Evolutionary conservation across 495 filamentous ascomycete species (phyloP).

Genomic region (Neurospora sublineolata): DNA sequence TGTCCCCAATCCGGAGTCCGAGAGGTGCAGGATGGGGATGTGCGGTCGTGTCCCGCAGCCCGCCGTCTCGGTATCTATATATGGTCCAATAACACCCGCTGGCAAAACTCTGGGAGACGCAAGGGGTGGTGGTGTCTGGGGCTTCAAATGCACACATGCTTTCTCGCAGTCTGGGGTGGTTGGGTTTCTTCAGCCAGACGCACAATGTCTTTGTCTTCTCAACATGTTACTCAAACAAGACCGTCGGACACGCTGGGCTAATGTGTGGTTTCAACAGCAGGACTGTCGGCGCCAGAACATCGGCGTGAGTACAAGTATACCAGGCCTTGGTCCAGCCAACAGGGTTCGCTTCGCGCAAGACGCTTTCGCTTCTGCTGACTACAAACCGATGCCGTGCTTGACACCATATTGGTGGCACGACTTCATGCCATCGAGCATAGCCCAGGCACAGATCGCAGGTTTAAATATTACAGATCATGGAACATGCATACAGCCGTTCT

Average conservation of each 20-base stretch:
- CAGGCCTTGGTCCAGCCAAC: neutral
- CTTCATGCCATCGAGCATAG: neutral
- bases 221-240: neutral
- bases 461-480: neutral
- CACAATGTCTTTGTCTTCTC: neutral
- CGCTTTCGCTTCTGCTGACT: neutral
- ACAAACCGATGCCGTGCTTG: neutral
- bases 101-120: neutral
- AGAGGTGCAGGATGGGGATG: slow-evolving; percentile 21
- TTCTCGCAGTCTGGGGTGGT: neutral
- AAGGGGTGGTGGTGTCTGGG: neutral
- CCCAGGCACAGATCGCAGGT: neutral
- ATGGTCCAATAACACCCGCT: neutral
- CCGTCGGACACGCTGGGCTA: neutral
- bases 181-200: neutral
- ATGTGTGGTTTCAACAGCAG: neutral
- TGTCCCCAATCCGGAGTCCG: slow-evolving; percentile 11
- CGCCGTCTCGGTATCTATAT: neutral
- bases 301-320: neutral
- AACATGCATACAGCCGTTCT: neutral
- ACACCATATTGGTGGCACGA: neutral
- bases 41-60: slow-evolving; percentile 9
- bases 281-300: neutral
- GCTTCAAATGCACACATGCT: neutral
- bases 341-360: neutral